These are phyloP conservation scores for Rhodosorus marinus DNA, from an alignment of 23 red algal species.

Conservation along the genomic window DNA sequence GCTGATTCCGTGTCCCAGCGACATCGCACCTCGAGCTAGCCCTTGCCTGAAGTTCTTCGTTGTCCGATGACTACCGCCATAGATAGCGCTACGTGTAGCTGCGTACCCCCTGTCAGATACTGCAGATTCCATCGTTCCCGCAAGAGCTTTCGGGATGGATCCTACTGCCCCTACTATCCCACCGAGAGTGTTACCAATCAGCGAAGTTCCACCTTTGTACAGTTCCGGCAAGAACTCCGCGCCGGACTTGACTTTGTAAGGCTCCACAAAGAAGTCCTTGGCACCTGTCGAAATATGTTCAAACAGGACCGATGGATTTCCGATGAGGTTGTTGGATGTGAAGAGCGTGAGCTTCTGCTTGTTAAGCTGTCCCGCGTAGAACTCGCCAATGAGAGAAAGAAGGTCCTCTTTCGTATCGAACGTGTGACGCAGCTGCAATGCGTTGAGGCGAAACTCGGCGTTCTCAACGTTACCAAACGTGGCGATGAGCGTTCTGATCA, in stretches of 20 bases:
- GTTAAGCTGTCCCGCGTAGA: constrained; percentile 51
- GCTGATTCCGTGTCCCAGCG: constrained; percentile 68
- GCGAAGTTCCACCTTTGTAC: constrained; percentile 30
- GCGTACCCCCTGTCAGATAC: constrained; percentile 64
- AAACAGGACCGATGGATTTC: constrained; percentile 74
- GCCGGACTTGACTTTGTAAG: constrained; percentile 44
- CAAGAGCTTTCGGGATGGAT: constrained; percentile 54
- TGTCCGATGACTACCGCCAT: constrained; percentile 1
- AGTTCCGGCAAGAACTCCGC: constrained; percentile 56
- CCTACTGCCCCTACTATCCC: constrained; percentile 65
- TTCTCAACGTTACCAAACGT: constrained; percentile 79
- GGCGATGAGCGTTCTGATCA: constrained; percentile 40
- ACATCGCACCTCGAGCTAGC: constrained; percentile 15
- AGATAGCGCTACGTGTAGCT: constrained; percentile 50
- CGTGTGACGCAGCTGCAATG: constrained; percentile 41
- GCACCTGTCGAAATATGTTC: constrained; percentile 62
- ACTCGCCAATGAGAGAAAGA: constrained; percentile 29
- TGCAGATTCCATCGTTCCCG: constrained; percentile 48
- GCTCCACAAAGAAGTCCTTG: constrained; percentile 59
- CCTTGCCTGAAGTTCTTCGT: constrained; percentile 48
- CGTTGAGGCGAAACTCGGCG: constrained; percentile 40
- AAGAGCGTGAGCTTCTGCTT: constrained; percentile 49
- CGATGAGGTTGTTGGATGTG: constrained; percentile 64
- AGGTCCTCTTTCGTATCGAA: constrained; percentile 77
- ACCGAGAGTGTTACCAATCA: constrained; percentile 69